Conservation (phyloP, 352 stramenopile genomes). For the Phytophthora pluvialis region DNA sequence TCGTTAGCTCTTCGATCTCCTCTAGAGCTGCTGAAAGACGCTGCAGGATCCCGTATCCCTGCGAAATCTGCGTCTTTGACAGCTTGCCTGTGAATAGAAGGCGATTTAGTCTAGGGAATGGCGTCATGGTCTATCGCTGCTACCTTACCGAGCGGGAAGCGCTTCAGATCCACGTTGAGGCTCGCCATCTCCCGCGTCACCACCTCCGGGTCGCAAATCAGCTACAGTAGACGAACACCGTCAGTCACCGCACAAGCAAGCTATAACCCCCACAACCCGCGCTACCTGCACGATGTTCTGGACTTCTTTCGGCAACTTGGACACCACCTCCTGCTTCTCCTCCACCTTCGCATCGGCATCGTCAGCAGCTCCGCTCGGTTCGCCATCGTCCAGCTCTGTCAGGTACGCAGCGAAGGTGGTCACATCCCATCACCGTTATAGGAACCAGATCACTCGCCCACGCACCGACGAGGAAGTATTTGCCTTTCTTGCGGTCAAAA, state of each 20-base stretch:
- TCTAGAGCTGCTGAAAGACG: constrained; percentile 49
- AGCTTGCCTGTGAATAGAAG: constrained; percentile 36
- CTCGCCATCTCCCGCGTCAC: constrained; percentile 52
- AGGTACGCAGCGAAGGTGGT: not conserved
- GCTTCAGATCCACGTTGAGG: constrained; percentile 62
- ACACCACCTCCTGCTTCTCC: constrained; percentile 32
- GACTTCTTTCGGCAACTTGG: constrained; percentile 40
- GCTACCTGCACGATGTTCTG: constrained; percentile 50
- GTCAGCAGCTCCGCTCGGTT: constrained; percentile 31
- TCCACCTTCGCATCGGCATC: constrained; percentile 30
- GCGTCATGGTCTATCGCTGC: not conserved
- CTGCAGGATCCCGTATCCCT: constrained; percentile 64
- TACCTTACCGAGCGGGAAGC: constrained; percentile 48
- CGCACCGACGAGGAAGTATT: constrained; percentile 75
- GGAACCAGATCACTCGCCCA: not conserved
- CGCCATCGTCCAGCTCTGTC: constrained; percentile 49
- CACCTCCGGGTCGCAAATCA: constrained; percentile 61
- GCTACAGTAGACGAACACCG: constrained; percentile 19
- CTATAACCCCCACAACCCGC: not conserved
- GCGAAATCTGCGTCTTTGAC: constrained; percentile 67
- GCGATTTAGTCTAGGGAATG: not conserved
- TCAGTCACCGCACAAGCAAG: not conserved
- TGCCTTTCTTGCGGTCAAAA: constrained; percentile 58
- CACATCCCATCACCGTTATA: constrained; percentile 5
- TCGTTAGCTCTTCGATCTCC: constrained; percentile 43